Evolutionary conservation across 2,329 filamentous ascomycete species (phyloP).

Genomic region (Talaromyces sp.): DNA sequence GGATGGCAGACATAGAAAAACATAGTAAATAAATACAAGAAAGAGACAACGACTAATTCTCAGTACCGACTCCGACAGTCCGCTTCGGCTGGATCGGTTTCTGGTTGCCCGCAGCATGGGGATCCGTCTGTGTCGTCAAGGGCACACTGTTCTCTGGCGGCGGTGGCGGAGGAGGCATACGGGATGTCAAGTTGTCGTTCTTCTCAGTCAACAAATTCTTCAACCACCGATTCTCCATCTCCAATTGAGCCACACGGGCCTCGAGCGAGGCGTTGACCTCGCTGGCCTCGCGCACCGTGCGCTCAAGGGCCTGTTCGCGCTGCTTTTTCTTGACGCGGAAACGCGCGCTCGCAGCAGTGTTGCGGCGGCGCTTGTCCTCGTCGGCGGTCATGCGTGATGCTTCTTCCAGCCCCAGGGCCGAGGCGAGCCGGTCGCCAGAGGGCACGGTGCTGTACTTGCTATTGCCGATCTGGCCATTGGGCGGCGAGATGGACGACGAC

Average conservation of each 20-base stretch:
- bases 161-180: conserved; percentile 10
- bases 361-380: conserved; percentile 84
- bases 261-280: conserved; percentile 74
- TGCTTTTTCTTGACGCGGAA: conserved; percentile 97
- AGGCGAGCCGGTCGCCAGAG: conserved; percentile 34
- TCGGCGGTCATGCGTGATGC: conserved; percentile 65
- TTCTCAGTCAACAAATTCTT: conserved; percentile 77
- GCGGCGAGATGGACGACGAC: conserved; percentile 36
- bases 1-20: neutral
- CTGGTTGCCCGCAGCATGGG: neutral
- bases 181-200: conserved; percentile 42
- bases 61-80: conserved; percentile 8
- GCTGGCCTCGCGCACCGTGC: conserved; percentile 73
- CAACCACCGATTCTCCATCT: conserved; percentile 77
- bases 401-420: conserved; percentile 44
- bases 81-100: conserved; percentile 12
- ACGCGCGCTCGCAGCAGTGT: conserved; percentile 83
- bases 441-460: conserved; percentile 36
- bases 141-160: conserved; percentile 1
- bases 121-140: conserved; percentile 2
- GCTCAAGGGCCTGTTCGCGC: conserved; percentile 77
- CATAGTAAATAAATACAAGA: neutral
- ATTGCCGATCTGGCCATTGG: conserved; percentile 34
- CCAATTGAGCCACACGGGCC: conserved; percentile 65
- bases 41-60: conserved; percentile 3